Conservation (phyloP, 129 eudicot genomes). For the Centrapalus pauciflorus region DNA sequence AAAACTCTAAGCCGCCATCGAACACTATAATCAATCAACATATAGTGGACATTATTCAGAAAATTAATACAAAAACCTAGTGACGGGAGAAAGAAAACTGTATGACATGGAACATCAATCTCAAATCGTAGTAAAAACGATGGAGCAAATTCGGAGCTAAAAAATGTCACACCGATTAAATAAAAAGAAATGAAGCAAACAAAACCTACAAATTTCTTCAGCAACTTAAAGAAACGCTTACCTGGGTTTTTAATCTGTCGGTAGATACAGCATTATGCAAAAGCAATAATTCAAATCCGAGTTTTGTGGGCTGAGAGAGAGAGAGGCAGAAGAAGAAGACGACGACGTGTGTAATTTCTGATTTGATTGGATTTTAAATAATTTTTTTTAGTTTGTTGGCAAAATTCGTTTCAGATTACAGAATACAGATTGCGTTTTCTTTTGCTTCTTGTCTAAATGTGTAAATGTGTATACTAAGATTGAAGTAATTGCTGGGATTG, state of each 20-base stretch:
- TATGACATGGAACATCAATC: not conserved
- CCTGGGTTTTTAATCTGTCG: slow-evolving; percentile 16
- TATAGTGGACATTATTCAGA: not conserved
- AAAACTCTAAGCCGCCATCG: not conserved
- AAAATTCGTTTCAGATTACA: not conserved
- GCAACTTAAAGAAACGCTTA: not conserved
- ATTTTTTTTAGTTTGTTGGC: not conserved
- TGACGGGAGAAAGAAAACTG: too few relatives aligned
- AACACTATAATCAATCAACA: slow-evolving; percentile 3
- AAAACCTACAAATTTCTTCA: not conserved
- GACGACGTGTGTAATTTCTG: not conserved
- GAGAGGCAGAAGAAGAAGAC: not conserved
- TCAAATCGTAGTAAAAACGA: not conserved
- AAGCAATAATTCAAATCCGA: not conserved
- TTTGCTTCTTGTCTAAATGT: not conserved
- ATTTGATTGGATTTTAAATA: slow-evolving; percentile 10
- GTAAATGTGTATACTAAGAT: too few relatives aligned
- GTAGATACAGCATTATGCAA: slow-evolving; percentile 9
- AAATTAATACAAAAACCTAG: not conserved
- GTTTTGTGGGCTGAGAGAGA: slow-evolving; percentile 9
- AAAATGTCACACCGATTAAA: not conserved
- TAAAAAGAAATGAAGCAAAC: not conserved
- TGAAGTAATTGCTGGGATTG: not conserved
- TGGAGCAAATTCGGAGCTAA: not conserved
- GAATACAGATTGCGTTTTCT: slow-evolving; percentile 16